These are phyloP conservation scores for Arthonia radiata DNA, from an alignment of 495 filamentous ascomycete genomes.

Conservation along the genomic window DNA sequence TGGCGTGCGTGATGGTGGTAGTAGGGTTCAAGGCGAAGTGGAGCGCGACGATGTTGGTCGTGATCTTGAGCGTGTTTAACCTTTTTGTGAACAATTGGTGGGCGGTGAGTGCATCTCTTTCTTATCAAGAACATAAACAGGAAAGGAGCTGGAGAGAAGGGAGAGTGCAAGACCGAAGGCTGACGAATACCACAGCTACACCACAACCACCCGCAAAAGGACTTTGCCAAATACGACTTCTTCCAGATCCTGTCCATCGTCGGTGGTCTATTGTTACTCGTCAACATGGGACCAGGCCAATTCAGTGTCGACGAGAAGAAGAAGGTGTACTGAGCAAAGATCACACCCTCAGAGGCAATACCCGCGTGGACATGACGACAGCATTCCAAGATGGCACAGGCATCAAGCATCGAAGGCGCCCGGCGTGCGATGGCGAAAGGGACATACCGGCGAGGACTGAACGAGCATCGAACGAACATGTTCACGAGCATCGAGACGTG, in stretches of 20 bases:
- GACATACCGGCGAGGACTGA: too few relatives aligned
- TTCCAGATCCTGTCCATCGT: slow-evolving; percentile 99
- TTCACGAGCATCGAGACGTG: too few relatives aligned
- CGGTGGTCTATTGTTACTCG: slow-evolving; percentile 76
- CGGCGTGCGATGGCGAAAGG: too few relatives aligned
- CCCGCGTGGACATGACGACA: too few relatives aligned
- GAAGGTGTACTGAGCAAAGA: slow-evolving; percentile 96
- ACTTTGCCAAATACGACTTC: slow-evolving; percentile 99
- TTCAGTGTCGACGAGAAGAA: slow-evolving; percentile 99
- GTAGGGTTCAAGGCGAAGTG: slow-evolving; percentile 99
- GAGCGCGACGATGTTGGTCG: slow-evolving; percentile 79
- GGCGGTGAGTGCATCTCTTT: slow-evolving; percentile 94
- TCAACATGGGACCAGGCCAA: slow-evolving; percentile 95
- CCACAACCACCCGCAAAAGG: slow-evolving; percentile 93
- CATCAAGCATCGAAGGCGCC: too few relatives aligned
- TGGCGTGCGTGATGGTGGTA: slow-evolving; percentile 94
- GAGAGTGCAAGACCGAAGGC: too few relatives aligned
- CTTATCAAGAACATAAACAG: too few relatives aligned
- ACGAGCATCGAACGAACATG: too few relatives aligned
- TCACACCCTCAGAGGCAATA: too few relatives aligned
- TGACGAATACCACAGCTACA: slow-evolving; percentile 50
- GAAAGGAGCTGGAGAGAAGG: too few relatives aligned
- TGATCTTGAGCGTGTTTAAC: slow-evolving; percentile 91
- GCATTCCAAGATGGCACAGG: too few relatives aligned
- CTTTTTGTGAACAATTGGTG: slow-evolving; percentile 98